Evolutionary conservation across 306 rosid species (phyloP), one percentile per base, ranked within the genome.

Genomic region (Hippophae rhamnoides): DNA sequence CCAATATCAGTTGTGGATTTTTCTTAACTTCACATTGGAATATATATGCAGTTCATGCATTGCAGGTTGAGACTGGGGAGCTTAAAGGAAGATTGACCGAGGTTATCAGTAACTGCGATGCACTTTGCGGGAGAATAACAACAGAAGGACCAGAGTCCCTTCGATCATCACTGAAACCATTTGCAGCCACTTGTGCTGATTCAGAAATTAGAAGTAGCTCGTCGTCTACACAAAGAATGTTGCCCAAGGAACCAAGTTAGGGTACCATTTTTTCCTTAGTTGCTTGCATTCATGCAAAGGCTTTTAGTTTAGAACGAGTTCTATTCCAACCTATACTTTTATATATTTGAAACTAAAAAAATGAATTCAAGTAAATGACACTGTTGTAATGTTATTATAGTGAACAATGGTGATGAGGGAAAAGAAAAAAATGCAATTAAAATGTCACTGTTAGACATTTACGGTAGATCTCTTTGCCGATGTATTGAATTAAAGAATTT

Each of bases 51-150:
- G 96, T 92, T 54, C 84, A 84, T 70, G 66, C 77, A n/a, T 78
- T 88, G 74, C 88, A 92, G 77, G 96, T 88, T 48, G 95, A 88
- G 62, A 82, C 83, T 68, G 99, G 96, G 64, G 95, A 82, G 73
- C 93, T 92, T 41, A 88, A 92, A 76, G 93, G 99, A 74, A 86
- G 96, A 73, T 70, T 92, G 71, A 92, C 88, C 1, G 99, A 88
- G 78, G 99, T 88, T 54, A 78, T 92, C 47, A 85, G 93, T 41
- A 85, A 92, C 64, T 88, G 96, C 7, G 86, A 88, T 68, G 93
- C 96, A 53, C 44, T 92, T 65, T 85, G 96, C 86, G 77, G 68
- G 64, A 85, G 95, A 79, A 85, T 92, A 55, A 74, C 60, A 25
- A 61, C 70, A 47, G 95, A 83, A 63, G 93, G 86, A 54, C 86